Evolutionary conservation across 2,329 filamentous ascomycete genomes (phyloP), one percentile per base, ranked within the genome.

Genomic region (Colletotrichum lentis): DNA sequence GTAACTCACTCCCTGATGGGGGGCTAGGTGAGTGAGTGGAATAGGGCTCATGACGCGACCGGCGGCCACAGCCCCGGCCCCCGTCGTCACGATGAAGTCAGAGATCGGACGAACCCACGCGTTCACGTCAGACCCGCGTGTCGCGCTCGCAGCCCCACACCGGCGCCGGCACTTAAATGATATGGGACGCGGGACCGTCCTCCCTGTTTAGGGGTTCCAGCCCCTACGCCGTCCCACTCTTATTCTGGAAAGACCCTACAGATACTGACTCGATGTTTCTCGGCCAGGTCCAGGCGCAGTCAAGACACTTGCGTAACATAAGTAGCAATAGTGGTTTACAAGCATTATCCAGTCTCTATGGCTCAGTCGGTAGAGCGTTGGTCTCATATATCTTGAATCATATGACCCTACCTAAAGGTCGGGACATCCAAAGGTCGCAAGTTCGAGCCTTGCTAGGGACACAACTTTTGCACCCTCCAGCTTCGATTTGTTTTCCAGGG

Each of bases 391-490:
- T 6, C 1, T 31, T 3, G 10, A 47, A 50, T 14, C 5, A 11
- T 67, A 63, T 67, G 64, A 67, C 64, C 39, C 64, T 31, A 24
- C n/a, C 47, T 16, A 0, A 0, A 63, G 43, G 7, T 31, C 44
- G 58, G n/a, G 64, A 67, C 3, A 63, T 67, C 64, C 63, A 65
- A 67, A 67, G 64, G 60, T 67, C 64, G 64, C 59, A 60, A 67
- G 64, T 67, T 67, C 64, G 64, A 67, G 64, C 64, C 64, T 67
- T 60, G 59, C 64, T 39, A 60, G 58, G 64, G 64, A 66, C 64
- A 66, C 1, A 1, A 0, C 20, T 50, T 56, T 39, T 41, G 22
- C n/a, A n/a, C 10, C 2, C 20, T 12, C 1, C 5, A 20, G 2
- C 11, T 43, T 1, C 24, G 3, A 8, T 20, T 22, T 7, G 5